Evolutionary conservation across 495 filamentous ascomycete genomes (phyloP), one percentile per base, ranked within the genome.

Genomic region (Penicillium egyptiacum): DNA sequence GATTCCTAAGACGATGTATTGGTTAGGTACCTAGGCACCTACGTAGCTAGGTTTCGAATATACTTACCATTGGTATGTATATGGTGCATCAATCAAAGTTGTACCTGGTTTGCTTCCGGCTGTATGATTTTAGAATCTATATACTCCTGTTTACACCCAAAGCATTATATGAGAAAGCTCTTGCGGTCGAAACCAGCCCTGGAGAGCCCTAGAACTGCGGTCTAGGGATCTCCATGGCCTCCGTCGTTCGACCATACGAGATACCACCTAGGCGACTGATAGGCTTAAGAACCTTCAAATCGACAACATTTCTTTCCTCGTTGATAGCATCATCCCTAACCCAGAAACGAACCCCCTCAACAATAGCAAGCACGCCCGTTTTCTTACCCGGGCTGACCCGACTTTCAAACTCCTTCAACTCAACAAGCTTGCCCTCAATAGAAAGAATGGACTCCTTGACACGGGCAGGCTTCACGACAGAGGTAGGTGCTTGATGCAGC

Each of bases 281-380:
- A 16, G 93, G 94, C 60, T 81, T 83, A 39, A 97, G 63, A 10
- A 89, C 73, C 55, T 78, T 80, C 14, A 89, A 77, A 72, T 94
- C 86, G 33, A 98, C 76, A 25, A 86, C 54, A 56, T 83, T 89
- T 65, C 77, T 81, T 16, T 89, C 86, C 66, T 89, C 83, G 61
- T 95, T 87, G 7, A 97, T 75, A 11, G 90, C 91, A 75, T 96
- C 93, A 67, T 96, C 91, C 45, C 92, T 73, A 11, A 85, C 91
- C 89, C 91, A 96, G 65, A 98, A 97, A 25, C 85, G 76, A 39
- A 88, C 83, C 1, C 92, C 93, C 75, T 98, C 92, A 9, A 97
- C 77, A 47, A 96, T 82, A 14, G 83, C 88, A 64, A 96, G 26
- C 9, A 85, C 86, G 0, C 88, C 83, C 1, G 85, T 85, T 75